phyloP scores from a whole-genome alignment of 192 early-diverging fungal genomes.

The Spizellomyces punctatus region DNA sequence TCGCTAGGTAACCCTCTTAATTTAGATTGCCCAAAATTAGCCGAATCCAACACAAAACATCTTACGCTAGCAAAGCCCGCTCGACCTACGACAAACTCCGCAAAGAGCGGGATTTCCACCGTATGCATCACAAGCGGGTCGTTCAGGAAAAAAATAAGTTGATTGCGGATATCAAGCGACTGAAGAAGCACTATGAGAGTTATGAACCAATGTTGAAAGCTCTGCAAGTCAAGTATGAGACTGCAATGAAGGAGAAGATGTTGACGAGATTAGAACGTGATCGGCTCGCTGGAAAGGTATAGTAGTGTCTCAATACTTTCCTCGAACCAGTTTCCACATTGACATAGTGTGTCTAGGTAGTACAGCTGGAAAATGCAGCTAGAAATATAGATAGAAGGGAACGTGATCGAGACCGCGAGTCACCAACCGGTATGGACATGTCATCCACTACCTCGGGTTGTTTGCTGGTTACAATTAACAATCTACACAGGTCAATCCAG shows the following conservation, averaged over 20 bases:
- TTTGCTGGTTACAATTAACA: too few species aligned
- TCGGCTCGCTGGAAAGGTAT: constrained; percentile 38
- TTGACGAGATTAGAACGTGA: constrained; percentile 57
- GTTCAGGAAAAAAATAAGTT: constrained; percentile 59
- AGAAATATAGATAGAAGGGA: constrained; percentile 9
- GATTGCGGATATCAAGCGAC: constrained; percentile 54
- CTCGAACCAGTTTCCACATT: too few species aligned
- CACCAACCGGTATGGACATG: constrained; percentile 16
- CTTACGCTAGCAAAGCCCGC: constrained; percentile 50
- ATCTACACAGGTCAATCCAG: too few species aligned
- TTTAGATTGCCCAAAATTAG: neutral
- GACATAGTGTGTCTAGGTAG: constrained; percentile 2
- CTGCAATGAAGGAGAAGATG: constrained; percentile 64
- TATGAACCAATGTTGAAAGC: constrained; percentile 50
- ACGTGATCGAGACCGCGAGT: neutral
- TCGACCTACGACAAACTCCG: constrained; percentile 59
- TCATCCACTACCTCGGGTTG: too few species aligned
- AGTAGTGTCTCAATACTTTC: too few species aligned
- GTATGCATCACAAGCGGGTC: constrained; percentile 65
- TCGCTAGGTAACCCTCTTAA: constrained; percentile 45
- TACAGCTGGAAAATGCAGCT: constrained; percentile 13
- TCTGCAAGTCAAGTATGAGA: constrained; percentile 52
- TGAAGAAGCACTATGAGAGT: constrained; percentile 56
- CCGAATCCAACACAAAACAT: neutral
- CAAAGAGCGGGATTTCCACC: constrained; percentile 61